Base-by-base conservation (phyloP, 202 grass and related monocot genomes). In the Cymbopogon flexuosus region DNA sequence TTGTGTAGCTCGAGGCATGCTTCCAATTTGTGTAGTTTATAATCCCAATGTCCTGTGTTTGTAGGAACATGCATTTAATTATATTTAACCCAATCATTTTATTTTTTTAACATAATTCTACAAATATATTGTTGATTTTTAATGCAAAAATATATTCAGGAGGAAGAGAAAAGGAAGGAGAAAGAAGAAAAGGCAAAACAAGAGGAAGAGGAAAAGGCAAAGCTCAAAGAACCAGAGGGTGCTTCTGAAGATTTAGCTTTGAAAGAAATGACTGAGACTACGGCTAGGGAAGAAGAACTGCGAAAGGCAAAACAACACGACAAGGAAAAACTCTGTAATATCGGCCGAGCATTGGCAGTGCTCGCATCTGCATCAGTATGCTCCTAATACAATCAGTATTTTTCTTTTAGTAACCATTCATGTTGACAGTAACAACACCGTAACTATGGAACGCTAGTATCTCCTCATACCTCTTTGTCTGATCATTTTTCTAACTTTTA, bases 291-390 rank as follows among this genome's bases (percentile, higher is more conserved):
- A 59, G 91, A 88, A 79, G 89, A 92, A 66, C 47, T 92, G 66
- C 87, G 76, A 78, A 86, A 84, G 84, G 84, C 77, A 75, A 91
- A 95, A 84, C 82, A 81, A 39, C 84, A 73, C 34, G 84, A 91
- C 19, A 95, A 89, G 52, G 90, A 98, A 70, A 78, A 92, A 37
- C 88, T 98, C 41, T 93, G 87, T 84, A 91, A 98, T 84, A 90
- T 98, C 61, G 94, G 96, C 72, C 86, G 62, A 56, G 95, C 95
- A 80, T 65, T 98, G 58, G 88, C 92, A 22, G 90, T 98, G 33
- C 86, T 98, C 8, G 88, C 95, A 68, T 98, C 95, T 86, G 95
- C 92, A 78, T 98, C 95, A 40, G 95, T 98, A 98, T 82, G 83
- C 73, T 72, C 84, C 57, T 68, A 54, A 54, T 41, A 51, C 15